Percentiles rank a stretch among this genome's conserved stretches.
phyloP scores from a whole-genome alignment of 1,139 yeast species.

The Diutina sp. region DNA sequence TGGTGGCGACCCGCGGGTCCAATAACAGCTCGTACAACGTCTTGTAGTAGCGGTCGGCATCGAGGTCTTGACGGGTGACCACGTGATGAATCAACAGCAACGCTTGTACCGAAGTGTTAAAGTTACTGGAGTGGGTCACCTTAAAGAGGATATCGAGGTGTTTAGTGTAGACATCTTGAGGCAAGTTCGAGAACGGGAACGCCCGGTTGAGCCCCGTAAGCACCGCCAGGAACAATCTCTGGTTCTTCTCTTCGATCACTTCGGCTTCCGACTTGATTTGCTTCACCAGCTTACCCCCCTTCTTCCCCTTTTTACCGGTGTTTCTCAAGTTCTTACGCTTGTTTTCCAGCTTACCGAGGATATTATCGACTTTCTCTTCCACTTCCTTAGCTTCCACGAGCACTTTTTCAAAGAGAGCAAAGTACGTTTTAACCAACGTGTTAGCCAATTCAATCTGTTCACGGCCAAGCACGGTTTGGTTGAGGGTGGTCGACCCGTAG shows the following conservation, averaged over 20 bases:
- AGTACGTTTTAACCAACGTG: conserved; percentile 68
- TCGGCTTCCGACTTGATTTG: conserved; percentile 56
- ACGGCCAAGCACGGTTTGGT: conserved; percentile 81
- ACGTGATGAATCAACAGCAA: conserved; percentile 76
- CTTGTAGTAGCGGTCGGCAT: conserved; percentile 68
- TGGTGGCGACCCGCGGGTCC: conserved; percentile 69
- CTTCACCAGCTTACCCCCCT: conserved; percentile 76
- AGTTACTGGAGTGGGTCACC: conserved; percentile 89
- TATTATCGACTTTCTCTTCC: conserved; percentile 28
- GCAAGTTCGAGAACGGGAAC: conserved; percentile 78
- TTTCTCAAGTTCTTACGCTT: conserved; percentile 45
- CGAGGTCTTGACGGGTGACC: conserved; percentile 39
- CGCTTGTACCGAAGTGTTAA: conserved; percentile 91
- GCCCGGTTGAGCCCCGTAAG: conserved; percentile 95
- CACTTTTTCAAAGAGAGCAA: conserved; percentile 74
- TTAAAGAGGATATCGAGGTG: conserved; percentile 79
- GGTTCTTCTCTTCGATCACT: conserved; percentile 68
- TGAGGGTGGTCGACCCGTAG: conserved; percentile 76
- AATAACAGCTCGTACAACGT: conserved; percentile 83
- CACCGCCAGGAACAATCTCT: conserved; percentile 79
- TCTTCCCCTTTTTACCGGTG: conserved; percentile 37
- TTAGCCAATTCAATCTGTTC: conserved; percentile 73
- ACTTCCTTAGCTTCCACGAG: conserved; percentile 51
- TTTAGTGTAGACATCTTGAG: conserved; percentile 55
- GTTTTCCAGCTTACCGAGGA: conserved; percentile 26